Base-by-base conservation (phyloP, 2,329 filamentous ascomycete species). In the Fusarium chaquense region DNA sequence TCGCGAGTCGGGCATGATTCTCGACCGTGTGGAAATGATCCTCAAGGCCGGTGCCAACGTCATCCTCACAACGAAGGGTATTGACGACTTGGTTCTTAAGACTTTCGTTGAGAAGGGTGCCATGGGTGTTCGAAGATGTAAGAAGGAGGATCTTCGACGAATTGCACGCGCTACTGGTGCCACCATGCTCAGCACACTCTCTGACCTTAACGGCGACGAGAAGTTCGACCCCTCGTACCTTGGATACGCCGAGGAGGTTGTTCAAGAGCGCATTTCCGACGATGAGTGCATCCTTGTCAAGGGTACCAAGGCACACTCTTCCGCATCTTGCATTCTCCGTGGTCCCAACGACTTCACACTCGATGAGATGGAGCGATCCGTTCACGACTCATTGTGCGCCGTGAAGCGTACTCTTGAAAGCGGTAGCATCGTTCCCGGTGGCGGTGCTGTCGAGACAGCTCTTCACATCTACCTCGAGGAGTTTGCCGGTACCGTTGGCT, bases 381-480 rank as follows among this genome's bases (percentile, higher is more conserved):
- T 99, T 20, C 96, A 99, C 83, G 96, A 99, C 82, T 97, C 95
- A 16, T 87, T 99, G 47, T 98, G 93, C 73, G 96, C 96, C 47
- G 94, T 99, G 70, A 99, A 99, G 90, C 90, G 96, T 74, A 98
- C 96, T 5, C 86, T 99, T 10, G 96, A 99, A 84, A 97, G 93
- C 77, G 96, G 96, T 76, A 94, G 93, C 82, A 97, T 99, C 72
- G 96, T 99, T 40, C 96, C 96, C 18, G 96, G 96, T 72, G 96
- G 96, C 72, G 96, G 95, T 78, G 96, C 96, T 44, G 95, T 98
- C 24, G 96, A 99, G 85, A 98, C 96, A n/a, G 96, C 96, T 50
- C 88, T 99, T 71, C 96, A 98, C 84, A 99, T 99, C 79, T 99
- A 98, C 83, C 89, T 99, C 35, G 96, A 99, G 84, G 96, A 99